Percentiles rank a stretch among this genome's conserved stretches.
Conservation (phyloP, 2,329 filamentous ascomycete genomes). For the Alternaria novae-zelandiae region DNA sequence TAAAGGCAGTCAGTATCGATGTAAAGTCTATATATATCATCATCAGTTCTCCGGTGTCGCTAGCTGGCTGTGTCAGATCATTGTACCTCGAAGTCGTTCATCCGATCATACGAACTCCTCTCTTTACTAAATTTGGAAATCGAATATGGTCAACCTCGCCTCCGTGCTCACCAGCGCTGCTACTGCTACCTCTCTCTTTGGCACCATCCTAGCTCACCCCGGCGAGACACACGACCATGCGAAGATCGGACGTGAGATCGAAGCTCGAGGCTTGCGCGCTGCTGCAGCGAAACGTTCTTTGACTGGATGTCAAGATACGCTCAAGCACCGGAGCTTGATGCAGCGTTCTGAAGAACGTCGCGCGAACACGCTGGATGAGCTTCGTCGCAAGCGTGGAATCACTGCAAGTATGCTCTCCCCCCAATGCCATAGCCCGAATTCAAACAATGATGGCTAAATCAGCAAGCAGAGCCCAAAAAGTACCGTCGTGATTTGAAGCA, state of each 20-base stretch:
- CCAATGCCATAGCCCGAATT: rapidly evolving
- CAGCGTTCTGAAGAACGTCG: conserved; percentile 28
- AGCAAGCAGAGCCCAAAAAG: conserved; percentile 17
- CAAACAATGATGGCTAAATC: not conserved
- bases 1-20: not conserved
- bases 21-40: not conserved
- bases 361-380: conserved; percentile 18
- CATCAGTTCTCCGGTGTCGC: not conserved
- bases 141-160: not conserved
- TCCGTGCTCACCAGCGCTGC: conserved; percentile 16
- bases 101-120: not conserved
- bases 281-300: conserved; percentile 28
- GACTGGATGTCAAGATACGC: conserved; percentile 20
- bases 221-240: conserved; percentile 43
- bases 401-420: conserved; percentile 12
- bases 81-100: not conserved
- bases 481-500: conserved; percentile 37
- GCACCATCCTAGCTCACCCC: conserved; percentile 35
- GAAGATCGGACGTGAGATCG: conserved; percentile 39
- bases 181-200: conserved; percentile 23
- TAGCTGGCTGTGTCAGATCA: not conserved
- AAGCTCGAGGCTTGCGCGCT: conserved; percentile 28
- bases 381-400: conserved; percentile 37
- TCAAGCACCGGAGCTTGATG: conserved; percentile 27
- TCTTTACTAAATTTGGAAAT: not conserved